Base-by-base conservation (phyloP, 495 filamentous ascomycete species). In the Penicillium maclennaniae region DNA sequence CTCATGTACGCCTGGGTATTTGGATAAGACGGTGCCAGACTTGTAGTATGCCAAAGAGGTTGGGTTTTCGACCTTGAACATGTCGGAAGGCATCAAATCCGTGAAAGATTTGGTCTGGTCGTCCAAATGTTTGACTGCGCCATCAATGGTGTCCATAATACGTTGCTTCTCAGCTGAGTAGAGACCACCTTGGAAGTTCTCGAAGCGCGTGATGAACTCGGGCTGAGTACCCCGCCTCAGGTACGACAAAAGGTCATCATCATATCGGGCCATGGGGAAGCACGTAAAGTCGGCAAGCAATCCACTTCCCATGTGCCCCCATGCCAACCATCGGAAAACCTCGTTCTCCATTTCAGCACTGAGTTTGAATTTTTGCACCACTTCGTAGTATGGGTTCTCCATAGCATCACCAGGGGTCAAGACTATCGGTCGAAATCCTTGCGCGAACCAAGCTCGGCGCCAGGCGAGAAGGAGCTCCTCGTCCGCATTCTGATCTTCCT, bases 391-490 rank as follows among this genome's bases (percentile, higher is more conserved):
- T 0, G 86, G 87, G 59, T 95, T 91, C 58, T 87, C 86, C 81
- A 87, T 87, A 9, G 92, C 92, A 63, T 97, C 93, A 10, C 81
- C 84, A 21, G 81, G 79, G 23, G 87, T 83, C 51, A 98, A 70
- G 39, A 97, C 85, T 12, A 93, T 77, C 1, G 93, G 93, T 46
- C 78, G 84, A 66, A 98, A 97, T 7, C 93, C 93, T 56, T 92
- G 80, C 12, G 91, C 91, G 84, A 88, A 97, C 88, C 91, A 97
- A 7, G 92, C 93, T 46, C 91, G 78, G 49, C 91, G 81, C 93
- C 93, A 98, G 48, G 87, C 82, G 47, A 95, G 78, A 36, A 98
- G 74, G 42, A 98, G 71, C 59, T 85, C 80, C 57, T 84, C 84
- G 63, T 97, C 88, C 4, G 88, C 86, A 27, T 84, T 79, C 53